These are phyloP conservation scores for Saturnispora dispora DNA, from an alignment of 805 yeast species.

Conservation along the genomic window DNA sequence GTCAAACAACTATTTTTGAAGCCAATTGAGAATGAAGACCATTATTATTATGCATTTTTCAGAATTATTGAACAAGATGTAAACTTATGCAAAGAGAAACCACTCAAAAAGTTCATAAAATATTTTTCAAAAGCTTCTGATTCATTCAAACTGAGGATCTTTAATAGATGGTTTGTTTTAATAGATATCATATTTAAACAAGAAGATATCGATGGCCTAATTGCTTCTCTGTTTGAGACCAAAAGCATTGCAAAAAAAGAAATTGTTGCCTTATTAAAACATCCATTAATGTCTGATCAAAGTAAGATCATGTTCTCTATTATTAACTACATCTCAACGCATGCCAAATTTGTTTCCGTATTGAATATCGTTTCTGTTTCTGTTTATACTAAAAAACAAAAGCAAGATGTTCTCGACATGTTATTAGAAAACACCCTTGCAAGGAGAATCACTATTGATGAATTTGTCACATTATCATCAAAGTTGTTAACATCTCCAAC, in stretches of 20 bases:
- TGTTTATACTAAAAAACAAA: conserved; percentile 34
- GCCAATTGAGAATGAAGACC: conserved; percentile 5
- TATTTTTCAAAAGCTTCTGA: conserved; percentile 14
- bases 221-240: conserved; percentile 23
- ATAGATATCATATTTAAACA: conserved; percentile 28
- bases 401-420: conserved; percentile 23
- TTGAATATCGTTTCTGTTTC: conserved; percentile 37
- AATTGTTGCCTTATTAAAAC: conserved; percentile 23
- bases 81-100: conserved; percentile 13
- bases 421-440: conserved; percentile 8
- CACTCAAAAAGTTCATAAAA: conserved; percentile 21
- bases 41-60: conserved; percentile 26
- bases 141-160: conserved; percentile 20
- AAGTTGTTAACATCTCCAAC: conserved; percentile 44
- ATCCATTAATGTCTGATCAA: conserved; percentile 43
- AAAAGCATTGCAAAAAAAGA: conserved; percentile 10
- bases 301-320: conserved; percentile 25
- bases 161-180: conserved; percentile 52
- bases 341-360: neutral
- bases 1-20: neutral
- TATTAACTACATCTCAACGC: conserved; percentile 11
- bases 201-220: conserved; percentile 24
- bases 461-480: neutral
- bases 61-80: conserved; percentile 34
- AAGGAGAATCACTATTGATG: conserved; percentile 16